Evolutionary conservation across 1,139 yeast species (phyloP), one percentile per base, ranked within the genome.

Genomic region (Kurtzmaniella quercitrusa): DNA sequence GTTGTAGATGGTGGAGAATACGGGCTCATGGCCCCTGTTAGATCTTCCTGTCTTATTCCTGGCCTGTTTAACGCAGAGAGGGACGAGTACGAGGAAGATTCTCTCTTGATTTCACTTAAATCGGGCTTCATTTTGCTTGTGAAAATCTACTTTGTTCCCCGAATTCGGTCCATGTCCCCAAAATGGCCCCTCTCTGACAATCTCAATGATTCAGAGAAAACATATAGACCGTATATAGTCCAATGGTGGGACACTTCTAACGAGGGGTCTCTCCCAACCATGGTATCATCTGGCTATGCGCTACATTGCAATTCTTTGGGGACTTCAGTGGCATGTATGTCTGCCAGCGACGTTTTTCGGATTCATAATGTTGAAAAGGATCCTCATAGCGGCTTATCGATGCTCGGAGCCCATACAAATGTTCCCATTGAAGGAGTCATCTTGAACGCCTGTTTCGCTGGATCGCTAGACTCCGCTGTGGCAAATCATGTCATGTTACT

Each of bases 201-300:
- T 27, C 14, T 10, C 5, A 10, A 6, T 5, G 38, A 44, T 12
- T 19, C 40, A 6, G 39, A 44, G 2, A 39, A 37, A 7, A 43
- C 47, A 8, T 62, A 59, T 42, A 70, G 65, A 41, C 81, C 81
- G 1, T 73, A 67, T 48, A 69, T 73, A 12, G 74, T 75, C 0
- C 81, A 76, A 50, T 75, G 80, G 80, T 76, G 81, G 81, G 70
- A 65, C 44, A 54, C 62, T 6, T 60, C 54, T 2, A 56, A 52
- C 31, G 42, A 47, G 15, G 46, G 47, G 31, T 40, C 45, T 16
- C 45, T 53, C 2, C 68, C 71, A 1, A 47, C 61, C 1, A 45
- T 66, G 16, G 57, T 56, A 6, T 58, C 70, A 5, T 58, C 73
- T 2, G 81, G 81, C 0, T 55, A 52, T 42, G 49, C 58, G 2